A percentile compares a stretch with the other conserved stretches of the same genome.
Evolutionary conservation across 257 asterid genomes (phyloP).

Genomic region (Ocimum tenuiflorum): DNA sequence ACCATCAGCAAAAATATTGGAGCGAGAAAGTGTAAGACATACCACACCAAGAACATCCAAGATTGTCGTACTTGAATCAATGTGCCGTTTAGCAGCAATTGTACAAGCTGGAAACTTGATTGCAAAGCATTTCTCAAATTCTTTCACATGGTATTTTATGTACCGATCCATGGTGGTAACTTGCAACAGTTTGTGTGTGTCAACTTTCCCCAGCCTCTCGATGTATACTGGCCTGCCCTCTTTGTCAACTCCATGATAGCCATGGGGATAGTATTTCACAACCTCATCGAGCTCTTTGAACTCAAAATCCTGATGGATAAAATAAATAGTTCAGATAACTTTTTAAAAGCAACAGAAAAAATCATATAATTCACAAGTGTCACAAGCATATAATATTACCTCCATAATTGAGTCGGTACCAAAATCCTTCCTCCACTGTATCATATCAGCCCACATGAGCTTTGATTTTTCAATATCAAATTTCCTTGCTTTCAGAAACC

Average conservation of each 20-base stretch:
- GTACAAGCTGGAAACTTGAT: slow-evolving; percentile 82
- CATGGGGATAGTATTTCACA: slow-evolving; percentile 66
- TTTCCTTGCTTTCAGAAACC: slow-evolving; percentile 79
- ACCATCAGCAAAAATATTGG: neutral
- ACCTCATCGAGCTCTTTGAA: slow-evolving; percentile 69
- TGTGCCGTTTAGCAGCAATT: slow-evolving; percentile 75
- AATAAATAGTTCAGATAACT: neutral
- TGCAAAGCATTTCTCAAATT: slow-evolving; percentile 68
- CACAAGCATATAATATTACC: slow-evolving; percentile 29
- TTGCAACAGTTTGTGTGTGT: slow-evolving; percentile 73
- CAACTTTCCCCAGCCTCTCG: slow-evolving; percentile 80
- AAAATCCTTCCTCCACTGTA: slow-evolving; percentile 78
- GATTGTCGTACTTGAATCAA: slow-evolving; percentile 79
- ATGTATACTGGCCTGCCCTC: slow-evolving; percentile 83
- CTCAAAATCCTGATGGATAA: slow-evolving; percentile 57
- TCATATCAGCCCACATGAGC: slow-evolving; percentile 90
- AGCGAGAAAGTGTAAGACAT: slow-evolving; percentile 26
- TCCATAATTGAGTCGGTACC: slow-evolving; percentile 59
- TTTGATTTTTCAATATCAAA: slow-evolving; percentile 70
- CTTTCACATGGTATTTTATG: slow-evolving; percentile 65
- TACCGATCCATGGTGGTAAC: slow-evolving; percentile 74
- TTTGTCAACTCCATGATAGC: slow-evolving; percentile 80
- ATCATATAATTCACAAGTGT: neutral
- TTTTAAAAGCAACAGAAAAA: slow-evolving; percentile 6
- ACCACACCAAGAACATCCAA: slow-evolving; percentile 91